These are phyloP conservation scores for Gentiana straminea DNA, from an alignment of 257 asterid genomes.

Conservation along the genomic window DNA sequence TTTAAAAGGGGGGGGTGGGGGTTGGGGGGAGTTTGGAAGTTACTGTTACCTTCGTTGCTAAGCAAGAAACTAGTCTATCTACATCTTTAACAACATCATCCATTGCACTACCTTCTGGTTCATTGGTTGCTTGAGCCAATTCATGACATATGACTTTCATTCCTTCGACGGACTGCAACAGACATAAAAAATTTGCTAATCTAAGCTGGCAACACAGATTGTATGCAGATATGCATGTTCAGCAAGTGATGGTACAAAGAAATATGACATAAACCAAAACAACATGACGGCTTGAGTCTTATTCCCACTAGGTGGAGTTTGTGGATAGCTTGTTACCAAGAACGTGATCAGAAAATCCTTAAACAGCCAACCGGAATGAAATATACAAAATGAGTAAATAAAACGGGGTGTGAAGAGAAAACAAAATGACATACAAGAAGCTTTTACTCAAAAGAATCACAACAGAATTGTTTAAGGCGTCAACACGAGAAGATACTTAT, in stretches of 20 bases:
- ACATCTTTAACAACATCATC: conserved; percentile 82
- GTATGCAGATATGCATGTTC: not conserved
- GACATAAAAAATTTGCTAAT: conserved; percentile 4
- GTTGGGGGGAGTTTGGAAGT: not conserved
- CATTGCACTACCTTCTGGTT: conserved; percentile 80
- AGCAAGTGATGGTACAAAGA: not conserved
- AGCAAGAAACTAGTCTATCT: conserved; percentile 94
- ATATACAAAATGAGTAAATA: no score
- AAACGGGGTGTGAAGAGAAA: no score
- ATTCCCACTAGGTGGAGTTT: no score
- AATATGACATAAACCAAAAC: not conserved
- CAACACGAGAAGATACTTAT: no score
- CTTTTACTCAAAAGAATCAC: no score
- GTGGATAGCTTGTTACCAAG: no score
- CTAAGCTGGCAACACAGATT: not conserved
- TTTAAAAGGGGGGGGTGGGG: no score
- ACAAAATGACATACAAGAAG: no score
- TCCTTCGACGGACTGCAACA: conserved; percentile 93
- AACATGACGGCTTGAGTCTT: no score
- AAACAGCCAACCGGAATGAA: no score
- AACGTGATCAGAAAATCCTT: no score
- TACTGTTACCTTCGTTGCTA: conserved; percentile 69
- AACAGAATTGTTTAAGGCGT: no score
- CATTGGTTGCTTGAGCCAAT: conserved; percentile 72
- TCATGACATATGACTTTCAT: conserved; percentile 99